Evolutionary conservation across 2,329 filamentous ascomycete species (phyloP), one percentile per base, ranked within the genome.

Genomic region (Mycosphaerella arachidis): DNA sequence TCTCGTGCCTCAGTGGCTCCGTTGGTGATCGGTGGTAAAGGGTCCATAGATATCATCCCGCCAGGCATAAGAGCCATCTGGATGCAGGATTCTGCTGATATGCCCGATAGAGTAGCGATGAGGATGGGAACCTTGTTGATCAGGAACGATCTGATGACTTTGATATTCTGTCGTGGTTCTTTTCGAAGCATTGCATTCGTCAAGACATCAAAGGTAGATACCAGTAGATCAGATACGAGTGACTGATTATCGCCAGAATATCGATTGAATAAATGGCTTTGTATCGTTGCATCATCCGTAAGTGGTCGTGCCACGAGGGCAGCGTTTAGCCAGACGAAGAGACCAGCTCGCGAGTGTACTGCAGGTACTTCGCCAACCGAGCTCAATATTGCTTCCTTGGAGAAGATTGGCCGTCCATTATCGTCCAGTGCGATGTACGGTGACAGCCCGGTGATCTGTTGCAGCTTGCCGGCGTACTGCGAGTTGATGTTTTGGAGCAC

Each of bases 151-250:
- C 91, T 88, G 55, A 96, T 81, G 18, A 93, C 77, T 60, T 92
- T 87, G 58, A 90, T 82, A 0, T 81, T 82, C 55, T 84, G 79
- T 18, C 75, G 73, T 8, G 83, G 78, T 68, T 88, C 84, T 50
- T 80, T 83, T 40, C 89, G 85, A 66, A 94, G 90, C 63, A 93
- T 89, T 5, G 89, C 89, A 69, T 96, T 96, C 37, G 92, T 90
- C 16, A 99, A 80, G 5, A 95, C 83, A 68, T 97, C 92, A 70
- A 99, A 97, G 0, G 92, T 87, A 1, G 92, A 91, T 9, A 93
- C 83, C 46, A 97, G 89, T 1, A 97, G 80, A 68, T 97, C 92
- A 56, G 91, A 85, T 0, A 90, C 86, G 48, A 91, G 86, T 12
- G 84, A 82, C 73, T 93, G 89, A 46, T 89, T 82, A 68, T 96